Evolutionary conservation across 148 eudicot species (phyloP), one percentile per base, ranked within the genome.

Genomic region (Persicaria maculosa): DNA sequence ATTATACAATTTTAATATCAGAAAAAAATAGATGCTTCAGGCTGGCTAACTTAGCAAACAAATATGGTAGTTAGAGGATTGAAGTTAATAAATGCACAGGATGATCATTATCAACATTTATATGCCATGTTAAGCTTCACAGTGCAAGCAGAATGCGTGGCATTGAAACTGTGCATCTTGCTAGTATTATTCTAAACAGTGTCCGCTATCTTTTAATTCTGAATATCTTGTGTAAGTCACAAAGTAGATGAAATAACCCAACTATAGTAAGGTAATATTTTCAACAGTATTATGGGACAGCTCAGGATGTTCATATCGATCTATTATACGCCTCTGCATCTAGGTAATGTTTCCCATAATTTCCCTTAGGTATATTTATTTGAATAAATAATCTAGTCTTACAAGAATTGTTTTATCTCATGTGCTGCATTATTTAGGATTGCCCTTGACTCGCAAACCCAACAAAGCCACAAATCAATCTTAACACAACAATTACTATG

Each of bases 21-120:
- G 47, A 65, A 65, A 46, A 46, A 65, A 65, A 65, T 44, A 65
- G 43, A 65, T 65, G 43, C 67, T 59, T 59, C 67, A 59, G 67
- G 43, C 14, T 59, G 67, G 67, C 67, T 25, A 59, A 31, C 40
- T 1, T 31, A 31, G 3, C 2, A 9, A 59, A 25, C 67, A 59
- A 59, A 59, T 20, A 40, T 25, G 2, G 4, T 2, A 59, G 6
- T 59, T 59, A 59, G 43, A 8, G 68, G 46, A 40, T 15, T 65
- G 47, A 40, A 15, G 46, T 5, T 46, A 36, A 14, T 8, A 65
- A 1, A 65, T 43, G n/a, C 15, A 40, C 47, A 40, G 47, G 47
- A 40, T 65, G 3, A 15, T 14, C 46, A 65, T 40, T 14, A 57
- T 57, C 20, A 8, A 57, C 20, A 57, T 57, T 25, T 1, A 14